phyloP scores from a whole-genome alignment of 1,284 basidiomycete genomes.

The Sporisorium sorghi region DNA sequence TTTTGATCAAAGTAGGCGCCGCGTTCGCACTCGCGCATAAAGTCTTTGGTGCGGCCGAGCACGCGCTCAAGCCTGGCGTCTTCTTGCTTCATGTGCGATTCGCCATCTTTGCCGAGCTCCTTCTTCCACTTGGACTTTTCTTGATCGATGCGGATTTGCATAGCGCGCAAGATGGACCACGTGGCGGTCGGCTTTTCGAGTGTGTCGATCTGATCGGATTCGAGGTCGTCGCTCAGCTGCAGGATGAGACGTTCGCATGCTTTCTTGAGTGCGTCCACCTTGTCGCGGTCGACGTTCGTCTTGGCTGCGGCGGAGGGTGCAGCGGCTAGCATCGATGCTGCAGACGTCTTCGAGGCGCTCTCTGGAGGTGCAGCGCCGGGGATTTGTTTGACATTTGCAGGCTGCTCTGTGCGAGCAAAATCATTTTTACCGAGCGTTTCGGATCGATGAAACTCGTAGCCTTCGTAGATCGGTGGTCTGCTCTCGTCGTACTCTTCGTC shows the following conservation, averaged over 20 bases:
- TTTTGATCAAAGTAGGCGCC: constrained; percentile 56
- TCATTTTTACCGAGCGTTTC: constrained; percentile 39
- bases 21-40: constrained; percentile 60
- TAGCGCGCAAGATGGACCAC: constrained; percentile 54
- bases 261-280: constrained; percentile 27
- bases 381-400: constrained; percentile 7
- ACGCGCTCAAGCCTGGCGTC: constrained; percentile 43
- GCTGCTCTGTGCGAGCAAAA: constrained; percentile 26
- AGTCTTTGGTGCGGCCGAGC: constrained; percentile 46
- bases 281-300: constrained; percentile 21
- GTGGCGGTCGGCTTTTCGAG: constrained; percentile 61
- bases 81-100: constrained; percentile 31
- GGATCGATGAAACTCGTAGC: constrained; percentile 52
- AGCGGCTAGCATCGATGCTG: constrained; percentile 5
- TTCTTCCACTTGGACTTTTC: constrained; percentile 55
- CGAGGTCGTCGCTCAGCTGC: constrained; percentile 37
- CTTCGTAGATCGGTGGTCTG: constrained; percentile 47
- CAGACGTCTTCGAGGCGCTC: neutral
- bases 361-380: constrained; percentile 29
- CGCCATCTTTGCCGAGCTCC: constrained; percentile 41
- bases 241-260: constrained; percentile 24
- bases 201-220: constrained; percentile 51
- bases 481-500: constrained; percentile 57
- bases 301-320: neutral
- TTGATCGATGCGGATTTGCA: constrained; percentile 62